Evolutionary conservation across 768 basidiomycete species (phyloP).

Genomic region (Termitomyces sp.): DNA sequence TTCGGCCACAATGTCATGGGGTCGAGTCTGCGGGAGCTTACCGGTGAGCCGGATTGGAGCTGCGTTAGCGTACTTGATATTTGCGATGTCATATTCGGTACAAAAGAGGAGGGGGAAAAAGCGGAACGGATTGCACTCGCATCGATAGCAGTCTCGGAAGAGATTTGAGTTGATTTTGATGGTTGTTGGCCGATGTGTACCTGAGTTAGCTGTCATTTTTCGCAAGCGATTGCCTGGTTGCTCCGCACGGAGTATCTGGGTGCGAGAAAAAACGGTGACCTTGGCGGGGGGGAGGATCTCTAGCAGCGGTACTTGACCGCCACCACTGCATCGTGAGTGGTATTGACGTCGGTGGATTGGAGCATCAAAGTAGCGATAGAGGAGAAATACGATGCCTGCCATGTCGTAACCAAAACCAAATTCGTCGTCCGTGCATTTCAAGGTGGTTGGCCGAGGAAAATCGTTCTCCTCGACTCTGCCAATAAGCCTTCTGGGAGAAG

Average conservation of each 20-base stretch:
- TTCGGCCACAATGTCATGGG: neutral
- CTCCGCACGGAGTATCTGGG: neutral
- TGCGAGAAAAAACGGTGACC: too few relatives aligned
- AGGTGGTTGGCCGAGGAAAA: neutral
- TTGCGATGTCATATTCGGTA: neutral
- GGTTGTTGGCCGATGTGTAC: neutral
- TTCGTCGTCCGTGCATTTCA: neutral
- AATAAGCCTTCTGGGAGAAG: neutral
- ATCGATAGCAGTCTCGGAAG: neutral
- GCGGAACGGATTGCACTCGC: neutral
- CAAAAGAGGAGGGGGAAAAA: neutral
- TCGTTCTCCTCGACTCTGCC: neutral
- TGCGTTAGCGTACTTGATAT: neutral
- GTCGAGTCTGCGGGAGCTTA: neutral
- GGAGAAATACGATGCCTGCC: neutral
- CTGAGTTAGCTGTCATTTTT: neutral
- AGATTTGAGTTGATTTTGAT: neutral
- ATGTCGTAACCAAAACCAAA: neutral
- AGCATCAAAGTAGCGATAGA: neutral
- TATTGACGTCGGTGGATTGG: too few relatives aligned
- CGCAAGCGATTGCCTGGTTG: neutral
- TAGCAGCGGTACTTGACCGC: too few relatives aligned
- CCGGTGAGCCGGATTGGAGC: neutral
- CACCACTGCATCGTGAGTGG: neutral
- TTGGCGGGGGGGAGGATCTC: too few relatives aligned